Base-by-base conservation (phyloP, 352 stramenopile species). In the Thraustochytrium striatum region DNA sequence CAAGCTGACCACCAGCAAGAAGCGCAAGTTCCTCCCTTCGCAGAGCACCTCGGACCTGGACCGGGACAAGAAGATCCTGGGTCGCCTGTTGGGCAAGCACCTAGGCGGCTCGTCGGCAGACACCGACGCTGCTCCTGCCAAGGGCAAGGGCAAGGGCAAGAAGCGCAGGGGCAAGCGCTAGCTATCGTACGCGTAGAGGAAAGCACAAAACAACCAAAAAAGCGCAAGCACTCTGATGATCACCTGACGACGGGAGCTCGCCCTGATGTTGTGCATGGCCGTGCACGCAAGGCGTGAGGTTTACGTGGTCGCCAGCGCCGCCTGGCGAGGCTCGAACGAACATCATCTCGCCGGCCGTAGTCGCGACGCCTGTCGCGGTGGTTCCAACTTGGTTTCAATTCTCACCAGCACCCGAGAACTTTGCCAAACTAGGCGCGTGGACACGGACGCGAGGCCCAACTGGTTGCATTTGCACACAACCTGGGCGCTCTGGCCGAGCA, bases 31-130 rank as follows among this genome's bases (percentile, higher is more conserved):
- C 19, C n/a, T n/a, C 21, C 69, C 69, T 8, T 33, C 39, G 32
- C 32, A 75, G 36, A 28, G 16, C 50, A 55, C 69, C 32, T 9
- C 3, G 8, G 69, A 79, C 30, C 13, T 21, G 5, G 44, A 69
- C 30, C 69, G 69, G 28, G 69, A 79, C 36, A 38, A 69, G 57
- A 47, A 69, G 52, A 69, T 79, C 25, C 69, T 79, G 19, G 35
- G 35, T 19, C 35, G 36, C n/a, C 47, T 79, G 19, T 16, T 79
- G 8, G 47, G 52, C 38, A 69, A 69, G 21, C 47, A 69, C 36
- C 44, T 69, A 33, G 69, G 47, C 35, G 61, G 61, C 58, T n/a
- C 16, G 58, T 69, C 62, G 7, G 62, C 38, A 5, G 47, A 43
- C 28, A 57, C 43, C 9, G 13, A 25, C n/a, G n/a, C 38, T 8